A percentile compares a stretch with the other conserved stretches of the same genome.
Conservation (phyloP, 441 rosid genomes). For the Syzygium syzygioides region DNA sequence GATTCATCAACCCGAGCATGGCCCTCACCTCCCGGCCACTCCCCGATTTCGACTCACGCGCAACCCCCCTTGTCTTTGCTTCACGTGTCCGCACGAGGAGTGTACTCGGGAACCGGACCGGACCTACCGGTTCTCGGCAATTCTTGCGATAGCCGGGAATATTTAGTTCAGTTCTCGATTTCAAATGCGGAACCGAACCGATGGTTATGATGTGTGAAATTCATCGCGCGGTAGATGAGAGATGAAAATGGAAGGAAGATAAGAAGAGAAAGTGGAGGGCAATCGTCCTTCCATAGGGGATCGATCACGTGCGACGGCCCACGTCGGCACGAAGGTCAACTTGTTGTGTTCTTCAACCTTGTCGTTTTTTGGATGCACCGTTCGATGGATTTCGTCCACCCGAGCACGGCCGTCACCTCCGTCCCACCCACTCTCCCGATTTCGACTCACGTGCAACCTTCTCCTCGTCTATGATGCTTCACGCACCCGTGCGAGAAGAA, state of each 20-base stretch:
- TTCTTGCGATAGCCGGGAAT: too few relatives aligned
- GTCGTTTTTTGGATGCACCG: background rate
- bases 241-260: background rate
- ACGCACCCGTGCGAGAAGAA: background rate
- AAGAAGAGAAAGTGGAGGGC: background rate
- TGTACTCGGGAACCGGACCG: too few relatives aligned
- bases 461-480: background rate
- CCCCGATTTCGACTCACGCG: background rate
- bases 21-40: background rate
- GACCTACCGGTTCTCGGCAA: too few relatives aligned
- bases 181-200: too few relatives aligned
- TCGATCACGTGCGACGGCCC: background rate
- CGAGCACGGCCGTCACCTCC: background rate
- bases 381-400: background rate
- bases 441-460: background rate
- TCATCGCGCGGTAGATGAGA: background rate
- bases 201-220: too few relatives aligned
- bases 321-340: background rate
- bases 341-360: background rate
- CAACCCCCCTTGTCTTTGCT: background rate
- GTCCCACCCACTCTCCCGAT: background rate
- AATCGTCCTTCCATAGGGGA: background rate
- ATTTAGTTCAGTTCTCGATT: too few relatives aligned
- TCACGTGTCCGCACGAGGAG: background rate
- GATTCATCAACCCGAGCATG: background rate